phyloP scores from a whole-genome alignment of 2,329 filamentous ascomycete species.

The Cercospora beticola region DNA sequence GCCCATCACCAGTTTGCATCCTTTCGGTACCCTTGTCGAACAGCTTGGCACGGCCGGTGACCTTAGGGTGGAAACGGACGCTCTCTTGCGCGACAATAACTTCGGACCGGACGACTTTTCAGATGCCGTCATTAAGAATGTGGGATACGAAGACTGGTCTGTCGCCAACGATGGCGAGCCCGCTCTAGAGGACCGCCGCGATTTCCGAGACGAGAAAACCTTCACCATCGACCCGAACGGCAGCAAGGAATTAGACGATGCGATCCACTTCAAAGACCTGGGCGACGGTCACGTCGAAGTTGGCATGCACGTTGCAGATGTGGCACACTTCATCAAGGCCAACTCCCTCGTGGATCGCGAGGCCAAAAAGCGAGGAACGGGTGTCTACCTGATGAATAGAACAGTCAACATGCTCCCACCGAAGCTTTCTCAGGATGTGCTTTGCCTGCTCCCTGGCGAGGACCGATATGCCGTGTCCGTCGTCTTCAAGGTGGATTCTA shows the following conservation, averaged over 20 bases:
- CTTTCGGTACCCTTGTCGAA: slow-evolving; percentile 95
- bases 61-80: slow-evolving; percentile 95
- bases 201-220: slow-evolving; percentile 82
- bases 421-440: slow-evolving; percentile 81
- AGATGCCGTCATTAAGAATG: slow-evolving; percentile 89
- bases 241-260: slow-evolving; percentile 84
- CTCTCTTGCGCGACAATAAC: slow-evolving; percentile 95
- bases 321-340: slow-evolving; percentile 94
- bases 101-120: slow-evolving; percentile 97
- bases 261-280: slow-evolving; percentile 84
- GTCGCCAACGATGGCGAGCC: slow-evolving; percentile 78
- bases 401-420: slow-evolving; percentile 83
- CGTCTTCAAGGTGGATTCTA: slow-evolving; percentile 83
- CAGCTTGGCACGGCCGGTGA: slow-evolving; percentile 97
- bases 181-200: slow-evolving; percentile 70
- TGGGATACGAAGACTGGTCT: slow-evolving; percentile 89
- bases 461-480: slow-evolving; percentile 90
- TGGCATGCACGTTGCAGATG: slow-evolving; percentile 90
- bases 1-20: slow-evolving; percentile 99
- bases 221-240: slow-evolving; percentile 93
- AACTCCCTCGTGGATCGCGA: slow-evolving; percentile 95
- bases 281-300: slow-evolving; percentile 86
- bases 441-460: slow-evolving; percentile 81
- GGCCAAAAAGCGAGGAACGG: slow-evolving; percentile 95
- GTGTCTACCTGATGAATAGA: slow-evolving; percentile 91